Base-by-base conservation (phyloP, 176 grass and related monocot species). In the Aegilops tauschii region DNA sequence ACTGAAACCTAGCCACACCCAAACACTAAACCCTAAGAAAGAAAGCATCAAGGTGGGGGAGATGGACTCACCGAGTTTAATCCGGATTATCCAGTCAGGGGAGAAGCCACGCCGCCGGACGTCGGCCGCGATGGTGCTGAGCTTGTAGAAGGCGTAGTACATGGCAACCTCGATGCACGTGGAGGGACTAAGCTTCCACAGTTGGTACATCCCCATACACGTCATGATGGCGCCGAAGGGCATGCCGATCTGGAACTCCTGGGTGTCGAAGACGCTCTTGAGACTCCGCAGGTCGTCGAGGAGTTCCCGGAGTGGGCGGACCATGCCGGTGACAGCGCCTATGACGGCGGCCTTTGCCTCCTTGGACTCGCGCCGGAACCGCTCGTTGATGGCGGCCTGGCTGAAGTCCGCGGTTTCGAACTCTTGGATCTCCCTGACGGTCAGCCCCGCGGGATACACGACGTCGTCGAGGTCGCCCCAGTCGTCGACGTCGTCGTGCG, bases 81-180 rank as follows among this genome's bases (percentile, higher is more conserved):
- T 71, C 35, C 68, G 10, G 68, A 71, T 71, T n/a, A 71, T 71
- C 35, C 35, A 71, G 67, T 45, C 42, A 1, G 68, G 68, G 20
- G 68, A 39, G 68, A 71, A 71, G 35, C 68, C 68, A 9, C 9
- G 35, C 39, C 68, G 68, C 35, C 68, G 68, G 68, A 71, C 18
- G 35, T 71, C 35, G 4, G 68, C 68, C 8, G 68, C 35, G 35
- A 71, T 71, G 68, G n/a, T 9, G 68, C 68, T 40, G 68, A 71
- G 68, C 35, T 71, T 71, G 35, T 71, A 71, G 68, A 71, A 71
- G 68, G 68, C 18, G 34, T 70, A 71, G 68, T 37, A 71, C 68
- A 37, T 37, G 8, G 68, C 34, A 9, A 39, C 34, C 42, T 71
- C 35, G 68, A 71, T 39, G 68, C 68, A 71, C 34, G 34, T 71